These are phyloP conservation scores for Cymodocea nodosa DNA, from an alignment of 116 monocot genomes.

Conservation along the genomic window DNA sequence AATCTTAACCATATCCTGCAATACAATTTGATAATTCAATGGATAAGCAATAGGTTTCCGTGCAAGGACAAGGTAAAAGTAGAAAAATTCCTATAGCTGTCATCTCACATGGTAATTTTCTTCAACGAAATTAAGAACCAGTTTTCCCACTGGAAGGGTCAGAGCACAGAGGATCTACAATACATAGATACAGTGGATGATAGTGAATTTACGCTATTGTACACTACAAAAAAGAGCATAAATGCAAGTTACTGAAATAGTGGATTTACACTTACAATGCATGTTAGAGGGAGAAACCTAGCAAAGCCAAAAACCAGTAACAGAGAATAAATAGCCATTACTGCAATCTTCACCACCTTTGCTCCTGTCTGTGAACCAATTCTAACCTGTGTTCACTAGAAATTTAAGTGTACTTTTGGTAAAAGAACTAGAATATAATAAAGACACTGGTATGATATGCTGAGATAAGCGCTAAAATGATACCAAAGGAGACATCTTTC, in stretches of 20 bases:
- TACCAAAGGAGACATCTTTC: conserved; percentile 98
- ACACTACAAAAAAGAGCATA: no score
- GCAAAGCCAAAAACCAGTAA: conserved; percentile 32
- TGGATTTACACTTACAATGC: conserved; percentile 34
- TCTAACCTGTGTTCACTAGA: conserved; percentile 20
- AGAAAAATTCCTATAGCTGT: not conserved
- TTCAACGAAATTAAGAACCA: conserved; percentile 49
- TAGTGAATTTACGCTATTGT: no score
- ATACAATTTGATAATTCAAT: not conserved
- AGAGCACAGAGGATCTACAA: conserved; percentile 49
- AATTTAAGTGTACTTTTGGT: not conserved
- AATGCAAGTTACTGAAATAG: no score
- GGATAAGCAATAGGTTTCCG: not conserved
- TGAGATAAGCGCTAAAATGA: not conserved
- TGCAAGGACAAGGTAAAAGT: not conserved
- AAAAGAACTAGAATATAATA: no score
- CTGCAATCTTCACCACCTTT: conserved; percentile 43
- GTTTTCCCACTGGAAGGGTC: conserved; percentile 58
- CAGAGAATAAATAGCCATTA: conserved; percentile 44
- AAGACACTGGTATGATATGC: no score
- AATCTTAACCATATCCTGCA: conserved; percentile 72
- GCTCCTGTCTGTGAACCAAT: conserved; percentile 63
- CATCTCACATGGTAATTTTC: conserved; percentile 62
- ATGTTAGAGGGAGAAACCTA: conserved; percentile 58
- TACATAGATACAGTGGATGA: not conserved